Percentiles rank a stretch among this genome's conserved stretches.
phyloP scores from a whole-genome alignment of 1,139 yeast genomes.

The Nadsonia commutata region DNA sequence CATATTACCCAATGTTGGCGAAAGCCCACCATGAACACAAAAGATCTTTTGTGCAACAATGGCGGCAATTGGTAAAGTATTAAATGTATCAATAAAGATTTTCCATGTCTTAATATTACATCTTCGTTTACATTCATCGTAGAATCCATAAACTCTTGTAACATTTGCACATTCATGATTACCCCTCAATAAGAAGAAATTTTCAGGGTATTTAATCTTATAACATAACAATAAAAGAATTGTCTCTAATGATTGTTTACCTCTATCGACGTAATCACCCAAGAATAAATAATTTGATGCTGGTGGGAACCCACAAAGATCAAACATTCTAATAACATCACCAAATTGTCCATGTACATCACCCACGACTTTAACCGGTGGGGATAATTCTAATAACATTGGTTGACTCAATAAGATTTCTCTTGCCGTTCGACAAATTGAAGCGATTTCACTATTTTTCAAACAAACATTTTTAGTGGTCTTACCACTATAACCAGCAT shows the following conservation, averaged over 20 bases:
- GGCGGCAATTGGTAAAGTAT: slow-evolving; percentile 88
- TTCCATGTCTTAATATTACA: slow-evolving; percentile 92
- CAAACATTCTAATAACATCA: slow-evolving; percentile 78
- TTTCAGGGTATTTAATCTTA: slow-evolving; percentile 92
- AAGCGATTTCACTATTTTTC: slow-evolving; percentile 74
- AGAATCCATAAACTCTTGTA: slow-evolving; percentile 89
- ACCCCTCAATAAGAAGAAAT: slow-evolving; percentile 81
- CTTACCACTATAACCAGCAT: slow-evolving; percentile 92
- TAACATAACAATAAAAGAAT: slow-evolving; percentile 73
- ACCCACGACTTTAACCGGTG: slow-evolving; percentile 95
- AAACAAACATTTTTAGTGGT: slow-evolving; percentile 79
- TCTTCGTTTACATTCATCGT: slow-evolving; percentile 92
- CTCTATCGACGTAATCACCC: slow-evolving; percentile 96
- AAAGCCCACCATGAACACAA: slow-evolving; percentile 94
- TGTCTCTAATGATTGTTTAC: slow-evolving; percentile 87
- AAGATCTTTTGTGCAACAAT: slow-evolving; percentile 92
- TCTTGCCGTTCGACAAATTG: slow-evolving; percentile 73
- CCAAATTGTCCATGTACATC: slow-evolving; percentile 96
- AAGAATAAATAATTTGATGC: slow-evolving; percentile 77
- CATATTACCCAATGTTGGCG: slow-evolving; percentile 81
- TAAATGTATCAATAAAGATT: slow-evolving; percentile 81
- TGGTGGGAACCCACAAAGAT: slow-evolving; percentile 98
- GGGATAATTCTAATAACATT: slow-evolving; percentile 69
- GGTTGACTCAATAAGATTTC: slow-evolving; percentile 86
- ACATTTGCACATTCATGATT: slow-evolving; percentile 97